phyloP scores from a whole-genome alignment of 2,329 filamentous ascomycete species.

The Diaporthe citri region DNA sequence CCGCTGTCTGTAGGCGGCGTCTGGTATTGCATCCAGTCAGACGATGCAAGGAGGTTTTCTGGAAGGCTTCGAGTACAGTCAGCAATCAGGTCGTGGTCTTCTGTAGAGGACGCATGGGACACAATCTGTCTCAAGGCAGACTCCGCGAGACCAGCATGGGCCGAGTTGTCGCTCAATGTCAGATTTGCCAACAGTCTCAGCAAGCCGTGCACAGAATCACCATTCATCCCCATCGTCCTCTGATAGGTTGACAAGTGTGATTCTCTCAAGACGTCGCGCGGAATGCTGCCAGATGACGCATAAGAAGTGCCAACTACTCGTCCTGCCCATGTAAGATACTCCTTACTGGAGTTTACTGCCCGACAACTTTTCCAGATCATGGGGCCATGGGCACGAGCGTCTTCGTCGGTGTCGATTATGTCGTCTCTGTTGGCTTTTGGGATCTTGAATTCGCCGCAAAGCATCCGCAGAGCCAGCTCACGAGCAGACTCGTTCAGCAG shows the following conservation, averaged over 20 bases:
- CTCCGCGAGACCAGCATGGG: constrained; percentile 71
- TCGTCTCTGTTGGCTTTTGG: constrained; percentile 72
- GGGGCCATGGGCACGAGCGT: constrained; percentile 71
- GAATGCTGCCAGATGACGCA: constrained; percentile 78
- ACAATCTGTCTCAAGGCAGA: constrained; percentile 69
- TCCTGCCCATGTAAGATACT: constrained; percentile 88
- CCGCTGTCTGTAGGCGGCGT: constrained; percentile 66
- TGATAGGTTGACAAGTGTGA: constrained; percentile 66
- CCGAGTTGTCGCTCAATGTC: constrained; percentile 68
- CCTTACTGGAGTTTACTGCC: constrained; percentile 70
- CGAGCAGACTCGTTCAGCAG: constrained; percentile 79
- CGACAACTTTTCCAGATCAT: constrained; percentile 83
- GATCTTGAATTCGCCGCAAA: constrained; percentile 81
- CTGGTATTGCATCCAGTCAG: constrained; percentile 68
- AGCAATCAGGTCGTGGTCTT: constrained; percentile 61
- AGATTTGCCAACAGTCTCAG: constrained; percentile 72
- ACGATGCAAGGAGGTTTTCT: constrained; percentile 65
- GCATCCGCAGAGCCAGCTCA: constrained; percentile 76
- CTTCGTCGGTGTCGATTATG: constrained; percentile 75
- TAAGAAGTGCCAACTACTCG: constrained; percentile 87
- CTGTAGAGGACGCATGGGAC: constrained; percentile 62
- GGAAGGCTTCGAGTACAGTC: constrained; percentile 66
- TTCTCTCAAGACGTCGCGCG: constrained; percentile 70
- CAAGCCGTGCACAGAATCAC: constrained; percentile 73
- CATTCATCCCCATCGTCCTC: constrained; percentile 60